Evolutionary conservation across 2,329 filamentous ascomycete species (phyloP), one percentile per base, ranked within the genome.

Genomic region (Colletotrichum camelliae): DNA sequence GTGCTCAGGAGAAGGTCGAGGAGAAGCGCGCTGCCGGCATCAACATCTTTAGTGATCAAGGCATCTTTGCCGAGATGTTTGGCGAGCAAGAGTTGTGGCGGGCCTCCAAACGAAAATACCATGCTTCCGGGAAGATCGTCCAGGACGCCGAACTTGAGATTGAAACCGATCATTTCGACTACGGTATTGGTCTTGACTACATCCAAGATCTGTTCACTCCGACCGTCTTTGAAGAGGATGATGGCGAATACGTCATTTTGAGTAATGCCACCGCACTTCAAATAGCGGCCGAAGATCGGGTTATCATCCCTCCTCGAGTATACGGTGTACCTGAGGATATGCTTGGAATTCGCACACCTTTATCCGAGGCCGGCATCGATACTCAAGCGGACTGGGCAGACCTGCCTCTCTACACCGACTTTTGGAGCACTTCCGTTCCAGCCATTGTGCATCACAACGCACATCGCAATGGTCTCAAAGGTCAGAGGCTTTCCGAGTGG

Each of bases 11-110:
- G 15, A 81, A 77, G 43, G 80, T 83, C 73, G 78, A 80, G 12
- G 74, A 77, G 64, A 78, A 77, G 29, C 68, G 79, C 2, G 67
- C 67, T 1, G 69, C 65, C 0, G 70, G 67, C 3, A 61, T 72
- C 6, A 65, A 78, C 8, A 75, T 83, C 1, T 78, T 76, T 13
- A 81, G 82, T 21, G 82, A 84, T 37, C 82, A 84, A 65, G 81
- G 81, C 13, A 77, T 84, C 16, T 80, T 83, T 27, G 81, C 79
- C n/a, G 79, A 83, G 62, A 77, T 84, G 0, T 81, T 82, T 61
- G 81, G 81, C 4, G 81, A 82, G 58, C 79, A 80, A 67, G 79
- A 79, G 67, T 71, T 78, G 16, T 80, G 73, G 70, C 72, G 71
- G 16, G 37, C 29, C 7, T 61, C 24, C 10, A 66, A 72, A 27